Evolutionary conservation across 495 filamentous ascomycete genomes (phyloP).

Genomic region (Penicillium turbatum): DNA sequence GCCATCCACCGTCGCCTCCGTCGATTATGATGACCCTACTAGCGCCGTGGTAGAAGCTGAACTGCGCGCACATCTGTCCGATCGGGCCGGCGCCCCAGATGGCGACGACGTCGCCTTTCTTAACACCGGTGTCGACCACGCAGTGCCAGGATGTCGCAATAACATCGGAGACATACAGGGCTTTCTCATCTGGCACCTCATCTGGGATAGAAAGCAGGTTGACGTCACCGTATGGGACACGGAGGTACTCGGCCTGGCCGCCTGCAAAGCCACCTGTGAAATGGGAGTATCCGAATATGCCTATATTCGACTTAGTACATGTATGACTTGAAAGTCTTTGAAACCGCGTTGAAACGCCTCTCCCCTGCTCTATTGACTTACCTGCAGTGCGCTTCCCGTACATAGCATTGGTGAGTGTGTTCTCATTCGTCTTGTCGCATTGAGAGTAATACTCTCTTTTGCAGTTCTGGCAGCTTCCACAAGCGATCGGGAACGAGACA

Average conservation of each 20-base stretch:
- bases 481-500: constrained; percentile 79
- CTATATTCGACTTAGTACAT: constrained; percentile 14
- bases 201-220: constrained; percentile 79
- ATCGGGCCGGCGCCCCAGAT: constrained; percentile 50
- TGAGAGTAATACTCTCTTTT: constrained; percentile 67
- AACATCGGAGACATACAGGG: constrained; percentile 77
- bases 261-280: constrained; percentile 88
- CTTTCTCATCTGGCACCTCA: constrained; percentile 83
- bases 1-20: constrained; percentile 55
- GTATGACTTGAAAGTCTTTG: background rate
- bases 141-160: constrained; percentile 73
- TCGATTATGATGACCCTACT: constrained; percentile 78
- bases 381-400: constrained; percentile 71
- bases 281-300: constrained; percentile 53
- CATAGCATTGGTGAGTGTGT: constrained; percentile 63
- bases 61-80: constrained; percentile 76
- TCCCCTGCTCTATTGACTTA: constrained; percentile 27
- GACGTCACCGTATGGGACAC: constrained; percentile 77
- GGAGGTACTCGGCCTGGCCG: constrained; percentile 82
- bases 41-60: constrained; percentile 67
- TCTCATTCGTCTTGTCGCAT: constrained; percentile 76
- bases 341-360: background rate
- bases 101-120: constrained; percentile 72
- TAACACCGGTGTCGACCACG: constrained; percentile 80
- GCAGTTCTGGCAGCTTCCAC: constrained; percentile 69